Evolutionary conservation across 2,329 filamentous ascomycete genomes (phyloP).

Genomic region (Talaromyces verruculosus): DNA sequence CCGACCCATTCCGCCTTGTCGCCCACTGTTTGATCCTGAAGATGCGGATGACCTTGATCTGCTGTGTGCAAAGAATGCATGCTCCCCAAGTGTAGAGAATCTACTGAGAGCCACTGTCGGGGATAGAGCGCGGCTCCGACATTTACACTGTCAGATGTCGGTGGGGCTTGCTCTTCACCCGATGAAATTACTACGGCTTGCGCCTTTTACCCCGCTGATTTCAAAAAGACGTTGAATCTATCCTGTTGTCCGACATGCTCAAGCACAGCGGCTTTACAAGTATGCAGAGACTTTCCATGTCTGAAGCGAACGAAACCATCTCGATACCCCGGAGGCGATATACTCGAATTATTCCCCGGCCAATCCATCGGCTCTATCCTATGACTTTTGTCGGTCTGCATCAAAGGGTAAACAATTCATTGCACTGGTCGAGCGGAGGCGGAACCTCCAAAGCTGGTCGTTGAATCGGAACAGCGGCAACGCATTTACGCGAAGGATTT

Average conservation of each 20-base stretch:
- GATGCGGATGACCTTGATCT: not conserved
- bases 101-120: not conserved
- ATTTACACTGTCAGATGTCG: not conserved
- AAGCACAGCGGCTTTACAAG: not conserved
- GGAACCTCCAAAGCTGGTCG: not conserved
- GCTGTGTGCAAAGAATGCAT: not conserved
- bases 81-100: not conserved
- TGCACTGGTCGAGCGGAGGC: not conserved
- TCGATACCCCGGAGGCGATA: not conserved
- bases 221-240: not conserved
- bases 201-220: not conserved
- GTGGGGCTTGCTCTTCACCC: not conserved
- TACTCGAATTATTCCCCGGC: not conserved
- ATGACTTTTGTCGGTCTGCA: not conserved
- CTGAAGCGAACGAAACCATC: not conserved
- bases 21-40: not conserved
- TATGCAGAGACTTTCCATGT: not conserved
- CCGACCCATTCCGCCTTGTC: slow-evolving; percentile 3
- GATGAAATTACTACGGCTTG: not conserved
- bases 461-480: not conserved
- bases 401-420: not conserved
- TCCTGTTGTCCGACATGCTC: slow-evolving; percentile 4
- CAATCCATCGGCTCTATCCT: not conserved
- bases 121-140: not conserved
- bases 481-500: not conserved